Evolutionary conservation across 148 eudicot genomes (phyloP).

Genomic region (Chenopodium album): DNA sequence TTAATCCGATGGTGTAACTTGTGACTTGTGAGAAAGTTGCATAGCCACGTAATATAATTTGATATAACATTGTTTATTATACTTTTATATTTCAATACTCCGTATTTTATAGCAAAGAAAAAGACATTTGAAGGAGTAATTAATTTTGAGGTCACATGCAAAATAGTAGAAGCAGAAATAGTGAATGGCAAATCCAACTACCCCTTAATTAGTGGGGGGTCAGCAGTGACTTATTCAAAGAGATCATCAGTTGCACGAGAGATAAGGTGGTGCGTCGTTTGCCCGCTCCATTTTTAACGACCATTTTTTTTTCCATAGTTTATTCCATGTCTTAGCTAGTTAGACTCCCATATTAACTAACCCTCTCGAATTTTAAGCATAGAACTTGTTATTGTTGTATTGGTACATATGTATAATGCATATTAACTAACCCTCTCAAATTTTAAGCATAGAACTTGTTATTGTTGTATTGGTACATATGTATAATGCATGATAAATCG

Average conservation of each 20-base stretch:
- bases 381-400: background rate
- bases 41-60: too few species aligned
- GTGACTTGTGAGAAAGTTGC: too few species aligned
- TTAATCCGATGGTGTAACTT: too few species aligned
- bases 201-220: conserved; percentile 28
- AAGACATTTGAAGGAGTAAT: background rate
- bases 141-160: conserved; percentile 16
- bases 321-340: background rate
- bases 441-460: background rate
- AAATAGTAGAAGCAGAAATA: background rate
- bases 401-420: background rate
- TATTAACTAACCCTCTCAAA: background rate
- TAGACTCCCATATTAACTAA: background rate
- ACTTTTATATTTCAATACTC: background rate
- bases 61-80: too few species aligned
- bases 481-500: too few species aligned
- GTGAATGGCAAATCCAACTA: conserved; percentile 14
- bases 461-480: background rate
- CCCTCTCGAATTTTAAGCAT: background rate
- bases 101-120: background rate
- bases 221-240: conserved; percentile 20
- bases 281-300: conserved; percentile 23
- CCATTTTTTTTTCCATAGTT: background rate
- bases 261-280: background rate
- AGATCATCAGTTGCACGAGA: conserved; percentile 23